These are phyloP conservation scores for Phylloboletellus chloephorus DNA, from an alignment of 1,284 basidiomycete species.

Conservation along the genomic window DNA sequence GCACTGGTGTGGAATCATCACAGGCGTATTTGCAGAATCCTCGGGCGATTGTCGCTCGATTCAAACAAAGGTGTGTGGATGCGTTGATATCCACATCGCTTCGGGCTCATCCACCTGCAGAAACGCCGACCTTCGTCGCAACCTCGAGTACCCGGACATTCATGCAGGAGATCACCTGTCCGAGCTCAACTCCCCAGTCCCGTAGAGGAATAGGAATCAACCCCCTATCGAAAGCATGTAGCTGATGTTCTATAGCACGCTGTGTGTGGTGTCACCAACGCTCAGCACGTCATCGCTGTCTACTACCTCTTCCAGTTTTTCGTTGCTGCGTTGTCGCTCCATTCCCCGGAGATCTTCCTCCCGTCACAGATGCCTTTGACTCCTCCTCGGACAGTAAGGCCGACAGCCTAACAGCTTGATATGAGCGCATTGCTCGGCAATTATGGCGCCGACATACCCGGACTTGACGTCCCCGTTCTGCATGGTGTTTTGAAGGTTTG, in stretches of 20 bases:
- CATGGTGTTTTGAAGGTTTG: constrained; percentile 53
- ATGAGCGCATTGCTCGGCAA: constrained; percentile 13
- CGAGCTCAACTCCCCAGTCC: constrained; percentile 8
- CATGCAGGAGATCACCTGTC: constrained; percentile 7
- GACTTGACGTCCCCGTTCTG: constrained; percentile 53
- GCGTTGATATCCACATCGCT: not conserved
- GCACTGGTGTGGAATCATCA: constrained; percentile 31
- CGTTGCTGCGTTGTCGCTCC: constrained; percentile 28
- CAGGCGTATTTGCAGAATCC: constrained; percentile 44
- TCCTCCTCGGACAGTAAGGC: constrained; percentile 34
- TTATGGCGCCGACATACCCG: constrained; percentile 38
- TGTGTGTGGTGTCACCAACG: not conserved
- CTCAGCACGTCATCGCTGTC: constrained; percentile 24
- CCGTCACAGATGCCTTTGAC: constrained; percentile 21
- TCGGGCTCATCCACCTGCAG: constrained; percentile 33
- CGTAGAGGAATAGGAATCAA: not conserved
- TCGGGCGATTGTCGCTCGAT: constrained; percentile 48
- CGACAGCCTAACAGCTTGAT: constrained; percentile 34
- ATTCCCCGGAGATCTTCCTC: constrained; percentile 16
- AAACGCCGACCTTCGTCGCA: constrained; percentile 52
- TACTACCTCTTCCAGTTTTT: constrained; percentile 25
- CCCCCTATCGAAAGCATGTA: not conserved
- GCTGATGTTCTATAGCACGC: constrained; percentile 8
- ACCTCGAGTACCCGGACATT: constrained; percentile 44
- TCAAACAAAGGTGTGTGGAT: constrained; percentile 54